Evolutionary conservation across 495 filamentous ascomycete genomes (phyloP), one percentile per base, ranked within the genome.

Genomic region (Neurospora sp.): DNA sequence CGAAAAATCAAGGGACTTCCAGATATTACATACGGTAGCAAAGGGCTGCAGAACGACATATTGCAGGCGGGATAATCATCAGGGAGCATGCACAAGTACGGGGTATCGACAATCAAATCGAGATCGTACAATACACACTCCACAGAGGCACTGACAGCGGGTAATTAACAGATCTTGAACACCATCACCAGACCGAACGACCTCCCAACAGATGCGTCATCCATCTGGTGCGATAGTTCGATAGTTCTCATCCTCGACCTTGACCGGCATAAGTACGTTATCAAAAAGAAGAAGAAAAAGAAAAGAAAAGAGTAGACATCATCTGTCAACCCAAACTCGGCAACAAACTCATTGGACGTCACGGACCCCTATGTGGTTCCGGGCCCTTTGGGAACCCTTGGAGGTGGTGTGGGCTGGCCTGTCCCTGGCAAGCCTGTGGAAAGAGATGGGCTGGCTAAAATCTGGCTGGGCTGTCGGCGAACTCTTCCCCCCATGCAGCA

Each of bases 291-390:
- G 27, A 18, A 18, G 12, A 31, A 16, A 18, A 35, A 48, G 44
- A 22, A 48, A 65, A 35, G 2, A 65, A 65, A 65, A 6, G 12
- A 16, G 1, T 53, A 27, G 14, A 8, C 10, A 35, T 35, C 10
- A 37, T 35, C 27, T 35, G 53, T 65, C 53, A 65, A 35, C 35
- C 53, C 27, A 35, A 35, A 35, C 12, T 65, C 53, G 53, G 53
- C 53, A 65, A 65, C 53, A 37, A 65, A 42, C 44, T 73, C 74
- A 79, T 81, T 80, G 77, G 78, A 73, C 72, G 53, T 65, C 53
- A 75, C 74, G 41, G 69, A 41, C 68, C 70, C 20, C 71, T 42
- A 69, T 71, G 68, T 77, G 76, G 78, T 77, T 73, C 79, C 74
- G 72, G 71, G 74, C 70, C 73, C 53, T 35, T 61, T 61, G 12